A percentile compares a stretch with the other conserved stretches of the same genome.
Conservation (phyloP, 2,329 filamentous ascomycete genomes). For the Diaporthe ampelina region DNA sequence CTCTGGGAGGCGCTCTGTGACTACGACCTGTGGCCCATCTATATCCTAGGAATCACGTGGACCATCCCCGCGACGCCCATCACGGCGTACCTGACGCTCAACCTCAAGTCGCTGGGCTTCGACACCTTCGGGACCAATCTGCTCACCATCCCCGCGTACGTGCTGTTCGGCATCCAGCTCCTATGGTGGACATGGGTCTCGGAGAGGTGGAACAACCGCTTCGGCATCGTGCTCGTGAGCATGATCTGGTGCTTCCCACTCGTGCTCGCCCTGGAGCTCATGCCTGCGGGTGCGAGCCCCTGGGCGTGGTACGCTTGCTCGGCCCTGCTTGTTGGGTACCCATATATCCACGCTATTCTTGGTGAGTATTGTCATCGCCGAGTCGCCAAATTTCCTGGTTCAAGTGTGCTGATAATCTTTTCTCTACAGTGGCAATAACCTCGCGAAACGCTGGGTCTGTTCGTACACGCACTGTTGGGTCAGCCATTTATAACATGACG, state of each 20-base stretch:
- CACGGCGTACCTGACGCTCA: conserved; percentile 41
- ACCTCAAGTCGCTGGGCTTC: conserved; percentile 42
- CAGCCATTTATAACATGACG: conserved; percentile 72
- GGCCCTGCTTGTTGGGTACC: conserved; percentile 61
- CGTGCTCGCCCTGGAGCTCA: conserved; percentile 59
- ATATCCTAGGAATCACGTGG: conserved; percentile 53
- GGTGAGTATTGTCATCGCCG: conserved; percentile 44
- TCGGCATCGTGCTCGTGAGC: conserved; percentile 57
- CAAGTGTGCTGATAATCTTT: background rate
- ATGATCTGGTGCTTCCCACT: conserved; percentile 68
- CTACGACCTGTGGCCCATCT: conserved; percentile 44
- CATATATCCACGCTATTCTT: conserved; percentile 57
- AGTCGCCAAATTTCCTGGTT: fast-evolving
- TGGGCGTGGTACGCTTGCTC: conserved; percentile 64
- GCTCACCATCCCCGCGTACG: conserved; percentile 52
- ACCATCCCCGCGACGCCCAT: conserved; percentile 51
- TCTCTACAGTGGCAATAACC: conserved; percentile 64
- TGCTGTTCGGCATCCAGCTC: conserved; percentile 60
- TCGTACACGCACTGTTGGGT: conserved; percentile 72
- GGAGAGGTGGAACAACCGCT: conserved; percentile 59
- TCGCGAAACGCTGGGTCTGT: conserved; percentile 74
- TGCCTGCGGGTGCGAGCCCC: conserved; percentile 50
- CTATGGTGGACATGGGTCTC: conserved; percentile 63
- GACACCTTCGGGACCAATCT: conserved; percentile 45
- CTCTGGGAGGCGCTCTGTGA: conserved; percentile 43